Conservation (phyloP, 805 yeast species). For the Cyberlindnera japonica region DNA sequence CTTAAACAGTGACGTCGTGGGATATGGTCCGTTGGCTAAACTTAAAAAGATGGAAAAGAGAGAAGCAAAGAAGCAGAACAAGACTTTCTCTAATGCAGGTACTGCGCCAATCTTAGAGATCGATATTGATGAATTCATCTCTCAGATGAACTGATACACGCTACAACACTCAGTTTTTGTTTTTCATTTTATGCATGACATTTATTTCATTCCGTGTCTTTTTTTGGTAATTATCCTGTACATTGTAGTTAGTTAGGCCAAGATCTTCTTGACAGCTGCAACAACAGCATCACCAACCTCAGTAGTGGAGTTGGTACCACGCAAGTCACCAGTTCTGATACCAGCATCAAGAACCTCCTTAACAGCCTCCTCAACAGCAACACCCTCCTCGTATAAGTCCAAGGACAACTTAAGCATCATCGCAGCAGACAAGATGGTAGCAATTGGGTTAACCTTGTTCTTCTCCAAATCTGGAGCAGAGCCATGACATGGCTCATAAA, state of each 20-base stretch:
- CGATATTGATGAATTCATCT: constrained; percentile 67
- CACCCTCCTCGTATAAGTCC: constrained; percentile 79
- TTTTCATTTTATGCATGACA: constrained; percentile 3
- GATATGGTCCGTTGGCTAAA: constrained; percentile 71
- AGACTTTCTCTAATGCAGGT: constrained; percentile 50
- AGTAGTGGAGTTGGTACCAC: constrained; percentile 75
- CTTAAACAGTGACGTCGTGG: constrained; percentile 64
- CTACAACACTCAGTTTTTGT: background rate
- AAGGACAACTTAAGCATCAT: constrained; percentile 95
- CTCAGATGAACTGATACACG: constrained; percentile 51
- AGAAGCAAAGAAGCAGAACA: constrained; percentile 42
- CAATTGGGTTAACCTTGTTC: constrained; percentile 92
- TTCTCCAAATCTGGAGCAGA: constrained; percentile 91
- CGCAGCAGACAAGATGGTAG: constrained; percentile 92
- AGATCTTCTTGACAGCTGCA: constrained; percentile 56
- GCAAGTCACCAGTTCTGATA: constrained; percentile 86
- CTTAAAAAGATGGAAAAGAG: constrained; percentile 58
- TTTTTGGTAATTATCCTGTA: background rate
- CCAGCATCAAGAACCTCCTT: constrained; percentile 75
- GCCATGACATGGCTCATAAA: constrained; percentile 98
- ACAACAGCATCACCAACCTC: constrained; percentile 97
- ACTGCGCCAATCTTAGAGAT: constrained; percentile 64
- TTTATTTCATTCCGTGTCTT: constrained; percentile 1
- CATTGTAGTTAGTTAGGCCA: constrained; percentile 27
- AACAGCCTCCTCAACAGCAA: constrained; percentile 86